These are phyloP conservation scores for Diversispora epigaea DNA, from an alignment of 192 early-diverging fungal genomes.

Conservation along the genomic window DNA sequence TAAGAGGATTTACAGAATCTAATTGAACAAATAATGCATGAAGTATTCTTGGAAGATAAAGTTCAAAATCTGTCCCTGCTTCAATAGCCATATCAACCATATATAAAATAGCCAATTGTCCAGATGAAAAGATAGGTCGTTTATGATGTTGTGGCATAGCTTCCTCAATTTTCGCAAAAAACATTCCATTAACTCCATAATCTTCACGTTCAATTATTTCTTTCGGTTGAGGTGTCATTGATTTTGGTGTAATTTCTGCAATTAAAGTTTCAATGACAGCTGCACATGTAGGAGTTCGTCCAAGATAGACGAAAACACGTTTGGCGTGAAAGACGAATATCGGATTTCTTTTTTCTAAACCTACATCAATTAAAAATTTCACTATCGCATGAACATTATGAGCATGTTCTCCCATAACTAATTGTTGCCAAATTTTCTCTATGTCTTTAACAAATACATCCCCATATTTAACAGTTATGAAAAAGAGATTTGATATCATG, in stretches of 20 bases:
- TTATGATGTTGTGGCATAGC: constrained; percentile 63
- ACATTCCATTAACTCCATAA: constrained; percentile 37
- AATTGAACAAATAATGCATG: constrained; percentile 80
- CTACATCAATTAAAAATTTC: constrained; percentile 70
- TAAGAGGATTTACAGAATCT: constrained; percentile 73
- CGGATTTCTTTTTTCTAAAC: constrained; percentile 75
- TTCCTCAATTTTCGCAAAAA: constrained; percentile 70
- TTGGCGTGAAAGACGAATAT: constrained; percentile 76
- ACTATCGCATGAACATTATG: constrained; percentile 63
- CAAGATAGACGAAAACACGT: constrained; percentile 74
- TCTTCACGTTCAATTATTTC: constrained; percentile 37
- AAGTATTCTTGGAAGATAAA: constrained; percentile 70
- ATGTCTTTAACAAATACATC: constrained; percentile 76
- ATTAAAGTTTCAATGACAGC: constrained; percentile 64
- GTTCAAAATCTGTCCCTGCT: constrained; percentile 59
- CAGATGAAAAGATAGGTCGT: constrained; percentile 67
- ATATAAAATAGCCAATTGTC: constrained; percentile 74
- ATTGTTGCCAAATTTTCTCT: constrained; percentile 73
- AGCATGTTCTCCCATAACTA: constrained; percentile 60
- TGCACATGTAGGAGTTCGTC: constrained; percentile 59
- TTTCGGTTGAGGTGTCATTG: constrained; percentile 61
- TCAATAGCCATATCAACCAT: constrained; percentile 81
- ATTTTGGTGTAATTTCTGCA: constrained; percentile 65
- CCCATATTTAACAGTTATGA: constrained; percentile 78
- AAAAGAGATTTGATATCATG: constrained; percentile 76